These are phyloP conservation scores for Strobilomyces dryophilus DNA, from an alignment of 768 basidiomycete species.

Conservation along the genomic window DNA sequence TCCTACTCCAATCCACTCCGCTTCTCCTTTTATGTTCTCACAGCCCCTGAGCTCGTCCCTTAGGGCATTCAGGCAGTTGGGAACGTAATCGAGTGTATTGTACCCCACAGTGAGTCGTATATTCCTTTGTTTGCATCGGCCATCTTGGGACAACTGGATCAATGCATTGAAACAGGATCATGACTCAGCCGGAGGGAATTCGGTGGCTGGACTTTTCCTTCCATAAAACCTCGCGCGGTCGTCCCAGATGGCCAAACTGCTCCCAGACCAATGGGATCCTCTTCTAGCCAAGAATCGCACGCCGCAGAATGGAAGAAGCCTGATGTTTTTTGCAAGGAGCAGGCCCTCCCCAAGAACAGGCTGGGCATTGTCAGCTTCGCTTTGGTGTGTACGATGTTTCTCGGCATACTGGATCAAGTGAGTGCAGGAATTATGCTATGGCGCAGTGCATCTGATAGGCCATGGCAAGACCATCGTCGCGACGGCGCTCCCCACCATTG, in stretches of 20 bases:
- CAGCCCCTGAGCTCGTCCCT: too few species aligned
- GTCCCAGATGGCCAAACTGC: background rate
- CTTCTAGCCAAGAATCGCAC: background rate
- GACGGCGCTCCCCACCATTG: conserved; percentile 70
- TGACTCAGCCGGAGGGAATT: too few species aligned
- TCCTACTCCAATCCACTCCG: too few species aligned
- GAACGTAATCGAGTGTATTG: too few species aligned
- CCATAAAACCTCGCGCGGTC: background rate
- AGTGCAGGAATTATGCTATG: background rate
- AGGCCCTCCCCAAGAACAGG: conserved; percentile 40
- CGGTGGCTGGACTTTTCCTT: background rate
- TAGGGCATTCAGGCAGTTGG: too few species aligned
- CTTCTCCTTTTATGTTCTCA: too few species aligned
- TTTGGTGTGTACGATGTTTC: conserved; percentile 23
- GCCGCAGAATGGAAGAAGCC: conserved; percentile 16
- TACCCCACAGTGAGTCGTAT: too few species aligned
- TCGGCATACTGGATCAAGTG: conserved; percentile 56
- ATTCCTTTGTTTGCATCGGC: too few species aligned
- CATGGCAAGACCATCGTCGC: conserved; percentile 54
- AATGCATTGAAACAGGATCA: too few species aligned
- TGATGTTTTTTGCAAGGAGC: conserved; percentile 50
- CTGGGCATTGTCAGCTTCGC: conserved; percentile 21
- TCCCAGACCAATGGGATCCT: background rate
- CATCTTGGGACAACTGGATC: too few species aligned
- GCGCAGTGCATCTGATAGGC: background rate